Evolutionary conservation across 208 protist genomes (phyloP).

Genomic region (Leishmania braziliensis): DNA sequence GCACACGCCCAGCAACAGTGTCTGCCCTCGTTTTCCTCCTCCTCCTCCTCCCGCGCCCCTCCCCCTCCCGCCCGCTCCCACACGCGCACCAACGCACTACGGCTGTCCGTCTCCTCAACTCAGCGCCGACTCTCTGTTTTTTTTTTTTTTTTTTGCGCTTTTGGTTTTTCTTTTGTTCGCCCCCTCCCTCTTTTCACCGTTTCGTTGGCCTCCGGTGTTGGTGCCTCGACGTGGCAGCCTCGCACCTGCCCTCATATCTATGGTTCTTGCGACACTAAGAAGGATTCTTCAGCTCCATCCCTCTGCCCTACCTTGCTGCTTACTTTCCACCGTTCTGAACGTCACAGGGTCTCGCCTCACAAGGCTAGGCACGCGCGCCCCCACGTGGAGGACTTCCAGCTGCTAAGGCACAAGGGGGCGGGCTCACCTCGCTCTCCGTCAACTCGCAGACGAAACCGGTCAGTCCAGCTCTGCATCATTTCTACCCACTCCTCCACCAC

Average conservation of each 20-base stretch:
- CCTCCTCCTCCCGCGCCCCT: neutral
- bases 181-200: neutral
- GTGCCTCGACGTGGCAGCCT: neutral
- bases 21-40: neutral
- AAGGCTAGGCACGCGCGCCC: neutral
- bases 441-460: neutral
- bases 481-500: neutral
- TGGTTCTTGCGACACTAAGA: neutral
- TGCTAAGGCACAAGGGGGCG: neutral
- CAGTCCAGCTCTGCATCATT: neutral
- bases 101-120: neutral
- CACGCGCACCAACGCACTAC: neutral
- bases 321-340: neutral
- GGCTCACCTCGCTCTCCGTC: neutral
- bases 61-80: neutral
- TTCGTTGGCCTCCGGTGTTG: neutral
- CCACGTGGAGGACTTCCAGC: neutral
- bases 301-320: neutral
- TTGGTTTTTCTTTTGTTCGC: neutral
- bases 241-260: neutral
- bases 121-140: neutral
- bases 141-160: neutral
- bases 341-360: neutral
- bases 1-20: neutral
- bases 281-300: neutral